Evolutionary conservation across 2,329 filamentous ascomycete species (phyloP), one percentile per base, ranked within the genome.

Genomic region (Ceratocystiopsis minuta): DNA sequence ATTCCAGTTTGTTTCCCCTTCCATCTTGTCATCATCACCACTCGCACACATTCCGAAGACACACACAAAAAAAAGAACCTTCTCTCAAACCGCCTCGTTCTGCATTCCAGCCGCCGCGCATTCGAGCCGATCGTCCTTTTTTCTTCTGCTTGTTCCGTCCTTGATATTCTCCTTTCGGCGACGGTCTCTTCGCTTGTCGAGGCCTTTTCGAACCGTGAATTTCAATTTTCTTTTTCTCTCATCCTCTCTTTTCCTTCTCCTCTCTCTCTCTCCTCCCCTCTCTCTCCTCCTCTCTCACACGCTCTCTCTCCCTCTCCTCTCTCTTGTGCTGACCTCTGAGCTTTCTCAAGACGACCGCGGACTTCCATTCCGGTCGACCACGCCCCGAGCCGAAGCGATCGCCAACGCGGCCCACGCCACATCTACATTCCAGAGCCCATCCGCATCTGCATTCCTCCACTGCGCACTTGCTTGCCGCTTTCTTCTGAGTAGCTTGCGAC

Each of bases 191-290:
- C 28, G 33, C 35, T 10, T 37, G 16, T 41, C 28, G 36, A 15
- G 24, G 24, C 24, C 31, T 18, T 36, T 34, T 40, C 39, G 39
- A 43, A 43, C 39, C 41, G 41, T 39, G 41, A 43, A 39, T 43
- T 16, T 34, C 33, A 43, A 39, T 38, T 9, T 20, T 38, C 14
- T 32, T n/a, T 34, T 36, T 16, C 17, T 34, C 31, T 38, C 36
- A 16, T 38, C 16, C 15, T 18, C 24, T 16, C 17, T 39, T 34
- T 33, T n/a, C n/a, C 9, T 28, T 10, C 24, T 28, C 4, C 24
- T 28, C 24, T 28, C 24, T 20, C 24, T 16, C 17, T 34, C 31
- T 38, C 36, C 20, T 38, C 16, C 15, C 34, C 24, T 16, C 17
- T 39, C 37, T 33, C 9, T 28, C 9, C 24, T 28, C 4, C 24